These are phyloP conservation scores for Cercospora sp. DNA, from an alignment of 2,329 filamentous ascomycete genomes.

Conservation along the genomic window DNA sequence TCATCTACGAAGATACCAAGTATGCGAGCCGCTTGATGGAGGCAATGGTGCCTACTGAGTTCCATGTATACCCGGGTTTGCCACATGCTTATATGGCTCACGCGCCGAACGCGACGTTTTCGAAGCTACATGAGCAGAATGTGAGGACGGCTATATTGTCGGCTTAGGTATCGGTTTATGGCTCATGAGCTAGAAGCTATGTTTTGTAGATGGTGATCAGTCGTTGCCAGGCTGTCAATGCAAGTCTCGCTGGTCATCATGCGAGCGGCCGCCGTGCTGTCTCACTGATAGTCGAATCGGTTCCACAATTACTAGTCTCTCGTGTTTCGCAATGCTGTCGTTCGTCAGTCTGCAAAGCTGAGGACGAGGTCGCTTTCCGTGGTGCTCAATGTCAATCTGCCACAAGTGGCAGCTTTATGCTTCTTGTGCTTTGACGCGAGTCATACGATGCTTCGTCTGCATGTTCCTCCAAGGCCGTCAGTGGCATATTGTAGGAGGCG, in stretches of 20 bases:
- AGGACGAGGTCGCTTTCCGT: too few species aligned
- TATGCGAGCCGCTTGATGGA: constrained; percentile 45
- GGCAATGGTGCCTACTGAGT: constrained; percentile 45
- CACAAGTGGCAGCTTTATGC: too few species aligned
- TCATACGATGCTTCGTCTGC: too few species aligned
- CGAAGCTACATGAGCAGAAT: constrained; percentile 23
- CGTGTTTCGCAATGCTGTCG: too few species aligned
- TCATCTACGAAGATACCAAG: constrained; percentile 45
- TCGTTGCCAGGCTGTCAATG: background rate
- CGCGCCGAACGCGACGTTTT: constrained; percentile 22
- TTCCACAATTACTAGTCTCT: too few species aligned
- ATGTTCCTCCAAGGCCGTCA: too few species aligned
- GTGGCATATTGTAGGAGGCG: too few species aligned
- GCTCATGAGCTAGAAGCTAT: background rate
- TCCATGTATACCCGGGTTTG: constrained; percentile 51
- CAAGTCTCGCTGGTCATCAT: background rate
- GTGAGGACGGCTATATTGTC: constrained; percentile 15
- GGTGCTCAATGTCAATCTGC: too few species aligned
- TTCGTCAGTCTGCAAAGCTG: too few species aligned
- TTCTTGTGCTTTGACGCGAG: too few species aligned
- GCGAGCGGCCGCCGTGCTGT: background rate
- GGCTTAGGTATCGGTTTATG: background rate
- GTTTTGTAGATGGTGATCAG: background rate
- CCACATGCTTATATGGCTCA: constrained; percentile 45
- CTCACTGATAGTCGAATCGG: background rate